Base-by-base conservation (phyloP, 257 asterid genomes). In the Gentiana macrophylla region DNA sequence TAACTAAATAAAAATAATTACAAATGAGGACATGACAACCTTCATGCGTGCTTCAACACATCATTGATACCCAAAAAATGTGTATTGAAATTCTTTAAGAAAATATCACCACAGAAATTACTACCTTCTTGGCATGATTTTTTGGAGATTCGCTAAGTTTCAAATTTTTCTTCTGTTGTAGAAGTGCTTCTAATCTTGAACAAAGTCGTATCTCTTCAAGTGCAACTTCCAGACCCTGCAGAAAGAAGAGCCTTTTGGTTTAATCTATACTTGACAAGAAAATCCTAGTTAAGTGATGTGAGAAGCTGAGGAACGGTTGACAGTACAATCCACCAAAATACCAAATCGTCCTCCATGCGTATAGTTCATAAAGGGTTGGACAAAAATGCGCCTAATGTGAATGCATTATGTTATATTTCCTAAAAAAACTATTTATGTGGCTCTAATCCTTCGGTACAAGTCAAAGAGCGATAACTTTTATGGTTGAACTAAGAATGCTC, bases 181-280 rank as follows among this genome's bases (percentile, higher is more conserved):
- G 63, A 75, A 87, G 90, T 57, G 74, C 89, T 64, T 82, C 88
- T 79, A 87, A 56, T 59, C 77, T 77, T 50, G 94, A 79, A 73
- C 84, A 91, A 53, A 74, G 75, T 49, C 67, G 79, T 60, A 83
- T 61, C 53, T 76, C 83, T 52, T 69, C 72, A 66, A 81, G 77
- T 47, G 80, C 86, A 54, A 74, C 86, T 61, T 91, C 77, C 63
- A 81, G 68, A 66, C 62, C 61, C 98, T 87, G 86, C 72, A 67
- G 41, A 50, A 64, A 75, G 52, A 46, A 38, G 53, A 57, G 15
- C 46, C n/a, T 53, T 38, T 49, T 50, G 44, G 49, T 41, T 41
- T 24, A 24, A 24, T 24, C 24, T 24, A 24, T 24, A 24, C 24
- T 24, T 24, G 24, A 24, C 24, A 24, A 24, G 24, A 24, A 24